Conservation (phyloP, 768 basidiomycete species). For the Russula virescens region DNA sequence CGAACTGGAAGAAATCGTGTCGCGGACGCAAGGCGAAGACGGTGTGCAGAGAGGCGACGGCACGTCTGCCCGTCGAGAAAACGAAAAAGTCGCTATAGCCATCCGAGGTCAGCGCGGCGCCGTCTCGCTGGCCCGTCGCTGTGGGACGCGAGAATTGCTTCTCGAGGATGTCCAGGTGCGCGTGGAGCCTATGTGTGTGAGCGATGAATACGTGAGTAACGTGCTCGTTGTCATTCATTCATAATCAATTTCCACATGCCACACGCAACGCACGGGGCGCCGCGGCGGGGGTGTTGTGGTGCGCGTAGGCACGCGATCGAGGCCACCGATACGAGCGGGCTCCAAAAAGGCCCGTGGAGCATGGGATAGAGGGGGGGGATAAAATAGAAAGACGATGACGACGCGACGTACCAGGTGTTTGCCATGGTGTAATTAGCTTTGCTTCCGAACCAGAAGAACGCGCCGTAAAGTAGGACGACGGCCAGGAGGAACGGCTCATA, state of each 20-base stretch:
- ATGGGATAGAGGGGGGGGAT: neutral
- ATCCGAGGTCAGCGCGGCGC: constrained; percentile 49
- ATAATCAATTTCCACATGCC: too few species aligned
- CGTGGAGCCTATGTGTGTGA: constrained; percentile 44
- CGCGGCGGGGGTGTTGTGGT: neutral
- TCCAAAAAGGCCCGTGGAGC: constrained; percentile 16
- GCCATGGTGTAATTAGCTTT: constrained; percentile 53
- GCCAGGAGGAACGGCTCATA: constrained; percentile 54
- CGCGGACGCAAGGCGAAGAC: constrained; percentile 72
- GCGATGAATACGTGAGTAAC: constrained; percentile 1
- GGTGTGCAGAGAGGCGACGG: constrained; percentile 71
- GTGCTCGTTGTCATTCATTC: neutral
- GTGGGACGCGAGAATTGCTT: constrained; percentile 73
- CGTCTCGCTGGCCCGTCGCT: constrained; percentile 27
- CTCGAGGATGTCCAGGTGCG: constrained; percentile 52
- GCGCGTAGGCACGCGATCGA: neutral
- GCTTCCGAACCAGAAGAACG: constrained; percentile 55
- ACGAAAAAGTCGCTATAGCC: constrained; percentile 76
- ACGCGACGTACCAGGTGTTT: constrained; percentile 53
- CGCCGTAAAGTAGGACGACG: constrained; percentile 50
- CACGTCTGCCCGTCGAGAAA: constrained; percentile 84
- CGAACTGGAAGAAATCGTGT: constrained; percentile 70
- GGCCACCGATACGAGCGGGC: neutral
- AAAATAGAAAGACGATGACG: neutral
- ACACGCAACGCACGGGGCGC: too few species aligned